Base-by-base conservation (phyloP, 306 rosid species). In the Sechiopsis laciniata region DNA sequence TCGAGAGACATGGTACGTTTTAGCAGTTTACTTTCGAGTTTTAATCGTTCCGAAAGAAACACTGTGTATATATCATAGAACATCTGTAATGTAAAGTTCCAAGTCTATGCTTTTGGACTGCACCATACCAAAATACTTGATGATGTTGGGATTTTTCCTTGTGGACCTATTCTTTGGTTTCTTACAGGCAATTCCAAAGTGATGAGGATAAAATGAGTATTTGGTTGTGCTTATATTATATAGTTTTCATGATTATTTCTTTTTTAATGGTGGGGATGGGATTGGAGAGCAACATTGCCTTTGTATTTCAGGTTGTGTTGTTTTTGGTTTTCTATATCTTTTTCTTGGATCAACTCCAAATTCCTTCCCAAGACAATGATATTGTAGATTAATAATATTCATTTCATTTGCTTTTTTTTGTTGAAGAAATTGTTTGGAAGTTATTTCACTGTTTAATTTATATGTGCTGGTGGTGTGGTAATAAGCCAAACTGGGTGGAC, bases 21-120 rank as follows among this genome's bases (percentile, higher is more conserved):
- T 5, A 21, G 20, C 7, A 72, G 26, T 13, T 29, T 21, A 40
- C 26, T 71, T 51, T 29, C 24, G 26, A 53, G 29, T 55, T 54
- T 29, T 54, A 52, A 32, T 54, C n/a, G 52, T 72, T 54, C 32
- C 14, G 7, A 72, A n/a, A 72, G 75, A 10, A 72, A 53, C 55
- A 29, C 20, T 55, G 75, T 72, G 13, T 32, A 72, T 72, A 53
- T 72, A 72, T 35, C 32, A 72, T 72, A 54, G 64, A 72, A 40
- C 74, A 70, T 24, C 22, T 24, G 59, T 70, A 70, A 51, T 51
- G 74, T 51, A 53, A 53, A 50, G 55, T 51, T 70, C 22, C 51
- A 50, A 70, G 15, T 51, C 74, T 51, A 24, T 70, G 74, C 59
- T 51, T 68, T 68, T 48, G 57, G 73, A 68, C 7, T 19, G 55